These are phyloP conservation scores for Cadophora gregata DNA, from an alignment of 2,329 filamentous ascomycete species.

Conservation along the genomic window DNA sequence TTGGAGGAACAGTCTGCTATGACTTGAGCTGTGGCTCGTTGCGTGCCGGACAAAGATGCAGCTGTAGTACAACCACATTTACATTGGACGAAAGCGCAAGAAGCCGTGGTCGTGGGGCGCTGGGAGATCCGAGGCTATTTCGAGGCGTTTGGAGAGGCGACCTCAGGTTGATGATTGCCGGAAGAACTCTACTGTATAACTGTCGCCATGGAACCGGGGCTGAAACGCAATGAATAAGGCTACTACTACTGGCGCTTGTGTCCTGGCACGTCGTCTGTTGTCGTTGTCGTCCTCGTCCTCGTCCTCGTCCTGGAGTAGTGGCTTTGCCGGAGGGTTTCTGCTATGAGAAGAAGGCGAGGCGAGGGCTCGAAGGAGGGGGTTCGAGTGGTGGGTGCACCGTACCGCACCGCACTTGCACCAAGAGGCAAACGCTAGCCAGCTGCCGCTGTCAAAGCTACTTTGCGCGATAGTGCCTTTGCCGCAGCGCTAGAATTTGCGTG, in stretches of 20 bases:
- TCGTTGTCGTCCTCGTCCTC: background rate
- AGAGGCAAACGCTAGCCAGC: conserved; percentile 13
- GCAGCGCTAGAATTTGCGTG: conserved; percentile 10
- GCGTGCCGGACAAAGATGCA: conserved; percentile 1
- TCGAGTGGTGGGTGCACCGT: too few relatives aligned
- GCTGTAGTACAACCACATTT: conserved; percentile 7
- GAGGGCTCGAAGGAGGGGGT: background rate
- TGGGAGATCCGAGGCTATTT: conserved; percentile 32
- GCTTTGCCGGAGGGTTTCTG: background rate
- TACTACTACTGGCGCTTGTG: conserved; percentile 2
- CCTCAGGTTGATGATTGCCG: conserved; percentile 27
- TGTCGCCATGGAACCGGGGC: conserved; percentile 26
- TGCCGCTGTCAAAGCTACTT: conserved; percentile 31
- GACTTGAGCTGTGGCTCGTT: conserved; percentile 12
- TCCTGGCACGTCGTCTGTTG: background rate
- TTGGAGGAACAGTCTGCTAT: conserved; percentile 2
- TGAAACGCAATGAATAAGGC: conserved; percentile 23
- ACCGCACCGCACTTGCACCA: background rate
- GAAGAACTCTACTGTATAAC: conserved; percentile 25
- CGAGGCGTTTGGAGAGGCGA: conserved; percentile 34
- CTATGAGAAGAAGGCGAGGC: background rate
- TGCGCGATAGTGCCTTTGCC: conserved; percentile 19
- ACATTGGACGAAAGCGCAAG: conserved; percentile 29
- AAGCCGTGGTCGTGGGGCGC: conserved; percentile 20
- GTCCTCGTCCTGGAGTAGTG: conserved; percentile 12